phyloP scores from a whole-genome alignment of 1,139 yeast genomes.

The Suhomyces taliae region DNA sequence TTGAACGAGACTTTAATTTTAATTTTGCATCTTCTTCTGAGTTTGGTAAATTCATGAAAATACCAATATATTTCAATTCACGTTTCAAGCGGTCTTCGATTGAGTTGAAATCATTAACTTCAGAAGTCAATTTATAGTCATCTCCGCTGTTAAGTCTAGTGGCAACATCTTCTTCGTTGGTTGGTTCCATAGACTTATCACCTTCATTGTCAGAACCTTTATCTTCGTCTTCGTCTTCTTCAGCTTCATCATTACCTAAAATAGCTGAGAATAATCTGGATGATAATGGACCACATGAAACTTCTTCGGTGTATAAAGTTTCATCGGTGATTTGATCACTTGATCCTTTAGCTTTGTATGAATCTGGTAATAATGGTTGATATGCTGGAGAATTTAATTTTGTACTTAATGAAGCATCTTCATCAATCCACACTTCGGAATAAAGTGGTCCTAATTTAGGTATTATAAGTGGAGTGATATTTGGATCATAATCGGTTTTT shows the following conservation, averaged over 20 bases:
- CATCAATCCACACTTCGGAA: conserved; percentile 83
- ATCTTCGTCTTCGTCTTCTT: conserved; percentile 25
- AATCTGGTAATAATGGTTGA: conserved; percentile 40
- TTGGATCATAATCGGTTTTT: conserved; percentile 57
- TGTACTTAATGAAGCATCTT: conserved; percentile 54
- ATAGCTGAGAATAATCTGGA: conserved; percentile 83
- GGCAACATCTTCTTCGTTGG: conserved; percentile 29
- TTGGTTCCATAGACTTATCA: conserved; percentile 9
- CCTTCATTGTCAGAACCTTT: conserved; percentile 16
- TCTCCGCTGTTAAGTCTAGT: conserved; percentile 39
- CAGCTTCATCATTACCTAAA: conserved; percentile 52
- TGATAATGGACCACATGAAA: conserved; percentile 91
- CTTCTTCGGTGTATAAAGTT: conserved; percentile 63
- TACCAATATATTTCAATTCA: conserved; percentile 88
- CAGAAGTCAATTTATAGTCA: conserved; percentile 36
- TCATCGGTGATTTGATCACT: conserved; percentile 62
- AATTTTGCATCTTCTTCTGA: conserved; percentile 29
- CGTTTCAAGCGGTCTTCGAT: conserved; percentile 85
- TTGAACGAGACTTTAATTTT: conserved; percentile 11
- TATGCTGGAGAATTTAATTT: conserved; percentile 41
- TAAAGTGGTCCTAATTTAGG: conserved; percentile 86
- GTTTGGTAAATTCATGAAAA: conserved; percentile 64
- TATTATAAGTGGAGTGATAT: conserved; percentile 64
- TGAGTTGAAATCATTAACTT: conserved; percentile 63
- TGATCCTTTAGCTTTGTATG: conserved; percentile 62